phyloP scores from a whole-genome alignment of 2,329 filamentous ascomycete genomes.

The Arthrobotrys sinensis region DNA sequence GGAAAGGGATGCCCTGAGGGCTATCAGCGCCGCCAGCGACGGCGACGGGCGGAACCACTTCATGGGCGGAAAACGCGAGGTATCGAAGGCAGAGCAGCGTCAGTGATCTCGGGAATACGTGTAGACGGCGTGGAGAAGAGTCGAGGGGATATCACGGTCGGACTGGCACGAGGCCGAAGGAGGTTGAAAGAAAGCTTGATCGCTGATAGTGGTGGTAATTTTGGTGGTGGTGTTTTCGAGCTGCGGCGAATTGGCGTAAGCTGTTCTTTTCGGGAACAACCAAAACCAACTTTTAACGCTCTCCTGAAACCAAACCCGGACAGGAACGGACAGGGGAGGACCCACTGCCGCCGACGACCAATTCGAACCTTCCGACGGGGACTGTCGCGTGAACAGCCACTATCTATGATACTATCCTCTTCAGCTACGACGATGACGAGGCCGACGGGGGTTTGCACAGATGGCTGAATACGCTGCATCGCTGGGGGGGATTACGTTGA shows the following conservation, averaged over 20 bases:
- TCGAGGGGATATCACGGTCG: not conserved
- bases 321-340: conserved; percentile 12
- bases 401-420: not conserved
- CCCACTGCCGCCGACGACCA: conserved; percentile 13
- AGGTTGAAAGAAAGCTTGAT: conserved; percentile 4
- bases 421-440: conserved; percentile 15
- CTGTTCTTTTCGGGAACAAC: conserved; percentile 44
- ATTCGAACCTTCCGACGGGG: conserved; percentile 8
- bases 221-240: conserved; percentile 21
- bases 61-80: conserved; percentile 40
- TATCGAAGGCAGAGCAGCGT: conserved; percentile 18
- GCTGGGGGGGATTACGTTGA: not conserved
- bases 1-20: conserved; percentile 50
- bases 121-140: not conserved
- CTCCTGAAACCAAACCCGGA: conserved; percentile 34
- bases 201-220: conserved; percentile 17
- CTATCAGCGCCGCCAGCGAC: conserved; percentile 53
- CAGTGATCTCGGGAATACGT: not conserved
- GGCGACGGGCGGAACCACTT: conserved; percentile 50
- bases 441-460: conserved; percentile 15
- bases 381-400: conserved; percentile 26
- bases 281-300: conserved; percentile 7
- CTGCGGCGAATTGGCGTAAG: conserved; percentile 45
- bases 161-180: conserved; percentile 34
- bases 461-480: conserved; percentile 19